Percentiles rank a stretch among this genome's conserved stretches.
These are phyloP conservation scores for Oligophagozyma castellii DNA, from an alignment of 1,139 yeast species.

Conservation along the genomic window DNA sequence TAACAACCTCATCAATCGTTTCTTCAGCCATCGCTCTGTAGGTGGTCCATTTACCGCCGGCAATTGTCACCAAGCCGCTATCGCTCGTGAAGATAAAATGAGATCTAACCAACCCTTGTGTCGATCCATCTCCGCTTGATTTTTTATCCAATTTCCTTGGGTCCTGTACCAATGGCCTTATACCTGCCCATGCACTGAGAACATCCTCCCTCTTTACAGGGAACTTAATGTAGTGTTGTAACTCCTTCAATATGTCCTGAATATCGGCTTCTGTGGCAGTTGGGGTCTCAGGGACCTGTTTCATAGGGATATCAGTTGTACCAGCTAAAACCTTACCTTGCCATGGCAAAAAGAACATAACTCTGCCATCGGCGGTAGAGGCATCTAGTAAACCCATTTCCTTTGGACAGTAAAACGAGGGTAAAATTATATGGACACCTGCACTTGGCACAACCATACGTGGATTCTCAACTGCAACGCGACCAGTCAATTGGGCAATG, in stretches of 20 bases:
- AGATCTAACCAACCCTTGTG: constrained; percentile 82
- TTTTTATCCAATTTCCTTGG: constrained; percentile 41
- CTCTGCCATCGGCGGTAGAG: constrained; percentile 88
- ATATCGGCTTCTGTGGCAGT: constrained; percentile 83
- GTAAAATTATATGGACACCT: constrained; percentile 86
- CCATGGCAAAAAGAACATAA: constrained; percentile 96
- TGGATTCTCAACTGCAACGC: constrained; percentile 28
- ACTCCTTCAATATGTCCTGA: constrained; percentile 72
- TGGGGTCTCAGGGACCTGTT: constrained; percentile 69
- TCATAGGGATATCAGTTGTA: constrained; percentile 79
- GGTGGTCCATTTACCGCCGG: constrained; percentile 98
- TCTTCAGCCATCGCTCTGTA: constrained; percentile 97
- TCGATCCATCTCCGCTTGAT: constrained; percentile 34
- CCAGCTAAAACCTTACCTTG: constrained; percentile 95
- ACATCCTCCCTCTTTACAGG: constrained; percentile 86
- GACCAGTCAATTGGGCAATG: constrained; percentile 9
- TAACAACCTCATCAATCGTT: constrained; percentile 65
- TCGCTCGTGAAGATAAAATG: constrained; percentile 66
- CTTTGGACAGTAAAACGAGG: constrained; percentile 83
- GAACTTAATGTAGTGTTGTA: constrained; percentile 80
- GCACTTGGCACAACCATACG: constrained; percentile 83
- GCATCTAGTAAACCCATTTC: constrained; percentile 87
- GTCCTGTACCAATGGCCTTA: constrained; percentile 86
- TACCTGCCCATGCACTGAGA: constrained; percentile 93
- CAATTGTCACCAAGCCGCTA: constrained; percentile 71